Percentiles rank a stretch among this genome's conserved stretches.
phyloP scores from a whole-genome alignment of 768 basidiomycete species.

The Tubosaeta sp. region DNA sequence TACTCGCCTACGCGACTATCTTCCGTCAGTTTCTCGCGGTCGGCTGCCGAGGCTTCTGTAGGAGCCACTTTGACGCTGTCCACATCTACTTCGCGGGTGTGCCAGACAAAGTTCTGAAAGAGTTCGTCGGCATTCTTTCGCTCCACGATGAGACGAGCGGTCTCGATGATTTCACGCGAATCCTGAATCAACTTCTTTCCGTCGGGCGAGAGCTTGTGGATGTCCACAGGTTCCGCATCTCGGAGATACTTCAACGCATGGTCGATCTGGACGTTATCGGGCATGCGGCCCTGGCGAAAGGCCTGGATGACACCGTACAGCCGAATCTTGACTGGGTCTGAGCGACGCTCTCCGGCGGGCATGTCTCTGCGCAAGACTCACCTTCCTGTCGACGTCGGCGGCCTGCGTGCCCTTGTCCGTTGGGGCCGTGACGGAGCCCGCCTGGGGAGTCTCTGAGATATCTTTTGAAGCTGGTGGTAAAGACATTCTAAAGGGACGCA shows the following conservation, averaged over 20 bases:
- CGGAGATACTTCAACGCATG: conserved; percentile 63
- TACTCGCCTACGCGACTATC: conserved; percentile 60
- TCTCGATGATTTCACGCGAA: conserved; percentile 73
- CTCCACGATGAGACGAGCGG: conserved; percentile 62
- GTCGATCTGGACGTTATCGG: conserved; percentile 79
- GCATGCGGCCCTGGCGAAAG: conserved; percentile 73
- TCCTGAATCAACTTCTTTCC: conserved; percentile 77
- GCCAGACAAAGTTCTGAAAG: conserved; percentile 87
- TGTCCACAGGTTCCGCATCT: conserved; percentile 54
- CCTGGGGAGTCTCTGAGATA: conserved; percentile 51
- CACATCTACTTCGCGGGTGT: conserved; percentile 50
- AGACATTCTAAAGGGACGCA: conserved; percentile 44
- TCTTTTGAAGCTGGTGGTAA: conserved; percentile 61
- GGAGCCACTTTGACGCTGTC: conserved; percentile 41
- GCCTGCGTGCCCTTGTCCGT: conserved; percentile 56
- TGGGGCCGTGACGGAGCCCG: conserved; percentile 63
- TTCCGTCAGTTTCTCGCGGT: conserved; percentile 47
- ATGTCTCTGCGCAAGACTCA: conserved; percentile 9
- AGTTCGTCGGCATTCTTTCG: conserved; percentile 91
- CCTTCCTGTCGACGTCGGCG: conserved; percentile 79
- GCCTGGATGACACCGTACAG: conserved; percentile 81
- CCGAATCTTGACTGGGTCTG: conserved; percentile 40
- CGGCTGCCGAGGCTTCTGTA: conserved; percentile 42
- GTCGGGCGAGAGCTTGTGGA: conserved; percentile 65
- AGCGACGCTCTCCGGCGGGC: neutral